Evolutionary conservation across 23 red algal species (phyloP).

Genomic region (Gracilaria domingensis): DNA sequence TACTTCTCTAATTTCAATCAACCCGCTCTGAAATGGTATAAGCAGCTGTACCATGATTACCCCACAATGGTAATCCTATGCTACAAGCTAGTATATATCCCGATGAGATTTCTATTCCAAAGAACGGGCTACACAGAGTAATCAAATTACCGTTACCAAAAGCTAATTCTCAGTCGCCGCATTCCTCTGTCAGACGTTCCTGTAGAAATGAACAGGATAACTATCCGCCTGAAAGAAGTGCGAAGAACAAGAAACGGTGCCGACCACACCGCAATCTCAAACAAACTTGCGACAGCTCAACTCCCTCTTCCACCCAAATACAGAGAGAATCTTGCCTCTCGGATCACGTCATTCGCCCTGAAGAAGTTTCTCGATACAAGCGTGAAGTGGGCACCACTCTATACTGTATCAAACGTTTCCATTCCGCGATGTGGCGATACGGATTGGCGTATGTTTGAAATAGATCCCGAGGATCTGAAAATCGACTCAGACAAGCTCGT

Average conservation of each 20-base stretch:
- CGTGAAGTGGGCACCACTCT: neutral
- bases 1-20: conserved; percentile 13
- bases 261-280: no score
- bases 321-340: no score
- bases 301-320: neutral
- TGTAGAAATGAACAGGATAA: neutral
- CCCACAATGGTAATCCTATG: neutral
- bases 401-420: neutral
- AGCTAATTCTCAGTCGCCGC: neutral
- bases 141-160: neutral
- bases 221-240: neutral
- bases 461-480: no score
- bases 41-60: conserved; percentile 22
- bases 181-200: no score
- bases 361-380: no score
- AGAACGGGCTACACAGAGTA: conserved; percentile 15
- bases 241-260: neutral
- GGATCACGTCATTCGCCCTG: no score
- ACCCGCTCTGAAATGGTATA: conserved; percentile 1
- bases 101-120: conserved; percentile 18
- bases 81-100: neutral
- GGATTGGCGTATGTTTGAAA: neutral
- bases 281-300: no score
- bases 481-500: no score
- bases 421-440: neutral